phyloP scores from a whole-genome alignment of 495 filamentous ascomycete genomes.

The Penicillium waksmanii region DNA sequence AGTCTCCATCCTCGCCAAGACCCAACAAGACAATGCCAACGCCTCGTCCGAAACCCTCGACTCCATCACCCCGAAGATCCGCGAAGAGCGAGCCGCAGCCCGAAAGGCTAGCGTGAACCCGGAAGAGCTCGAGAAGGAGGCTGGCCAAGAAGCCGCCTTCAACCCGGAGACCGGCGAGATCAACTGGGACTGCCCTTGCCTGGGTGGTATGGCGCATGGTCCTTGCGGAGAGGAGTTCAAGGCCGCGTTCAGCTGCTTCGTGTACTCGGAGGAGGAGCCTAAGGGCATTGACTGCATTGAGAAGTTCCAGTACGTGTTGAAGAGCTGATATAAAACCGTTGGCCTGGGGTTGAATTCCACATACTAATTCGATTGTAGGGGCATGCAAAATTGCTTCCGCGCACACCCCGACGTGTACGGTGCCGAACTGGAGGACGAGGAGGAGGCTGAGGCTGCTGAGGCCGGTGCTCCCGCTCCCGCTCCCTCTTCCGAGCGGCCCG shows the following conservation, averaged over 20 bases:
- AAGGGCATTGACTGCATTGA: constrained; percentile 99
- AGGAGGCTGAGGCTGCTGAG: constrained; percentile 48
- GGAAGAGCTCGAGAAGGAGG: constrained; percentile 77
- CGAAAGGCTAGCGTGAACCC: constrained; percentile 28
- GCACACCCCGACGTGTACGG: constrained; percentile 90
- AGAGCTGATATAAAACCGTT: background rate
- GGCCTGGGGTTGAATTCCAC: background rate
- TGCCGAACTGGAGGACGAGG: constrained; percentile 87
- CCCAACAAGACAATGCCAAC: constrained; percentile 27
- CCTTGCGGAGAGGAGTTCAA: constrained; percentile 96
- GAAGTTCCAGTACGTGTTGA: constrained; percentile 80
- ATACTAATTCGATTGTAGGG: constrained; percentile 48
- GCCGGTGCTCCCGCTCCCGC: constrained; percentile 1
- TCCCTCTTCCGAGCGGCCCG: constrained; percentile 13
- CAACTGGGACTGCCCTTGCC: constrained; percentile 98
- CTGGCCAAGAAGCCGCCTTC: constrained; percentile 85
- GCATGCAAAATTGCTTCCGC: constrained; percentile 97
- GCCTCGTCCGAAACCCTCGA: constrained; percentile 48
- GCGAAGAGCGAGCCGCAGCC: constrained; percentile 33
- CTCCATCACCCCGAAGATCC: constrained; percentile 48
- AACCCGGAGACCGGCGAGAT: constrained; percentile 99
- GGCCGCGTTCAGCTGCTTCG: constrained; percentile 95
- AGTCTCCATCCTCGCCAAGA: constrained; percentile 41
- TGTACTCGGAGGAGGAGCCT: constrained; percentile 91
- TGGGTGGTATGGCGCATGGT: constrained; percentile 96